Evolutionary conservation across 2,329 filamentous ascomycete species (phyloP).

Genomic region (Chaetomiaceae sp.): DNA sequence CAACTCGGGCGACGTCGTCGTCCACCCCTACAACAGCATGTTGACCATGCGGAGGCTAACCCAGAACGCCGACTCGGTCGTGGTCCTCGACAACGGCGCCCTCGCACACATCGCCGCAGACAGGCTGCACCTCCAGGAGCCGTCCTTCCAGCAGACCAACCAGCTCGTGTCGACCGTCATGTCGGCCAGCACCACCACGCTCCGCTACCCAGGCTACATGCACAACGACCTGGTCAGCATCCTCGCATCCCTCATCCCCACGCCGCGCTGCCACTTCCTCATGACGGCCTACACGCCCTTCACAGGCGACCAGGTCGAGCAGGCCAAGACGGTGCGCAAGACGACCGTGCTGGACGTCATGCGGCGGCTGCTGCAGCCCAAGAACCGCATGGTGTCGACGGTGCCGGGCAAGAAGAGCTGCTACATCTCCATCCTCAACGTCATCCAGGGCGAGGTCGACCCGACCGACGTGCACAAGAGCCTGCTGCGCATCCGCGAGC

Average conservation of each 20-base stretch:
- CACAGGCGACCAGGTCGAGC: slow-evolving; percentile 91
- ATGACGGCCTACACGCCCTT: slow-evolving; percentile 99
- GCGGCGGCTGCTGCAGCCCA: slow-evolving; percentile 89
- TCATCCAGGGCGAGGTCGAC: slow-evolving; percentile 97
- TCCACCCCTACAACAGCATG: slow-evolving; percentile 97
- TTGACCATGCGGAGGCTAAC: slow-evolving; percentile 86
- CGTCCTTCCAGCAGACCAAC: slow-evolving; percentile 96
- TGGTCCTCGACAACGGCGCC: slow-evolving; percentile 94
- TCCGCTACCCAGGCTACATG: slow-evolving; percentile 98
- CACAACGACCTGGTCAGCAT: slow-evolving; percentile 99
- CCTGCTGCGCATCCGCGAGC: slow-evolving; percentile 88
- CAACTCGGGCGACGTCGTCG: slow-evolving; percentile 82
- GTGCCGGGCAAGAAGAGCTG: slow-evolving; percentile 94
- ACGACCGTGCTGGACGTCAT: slow-evolving; percentile 98
- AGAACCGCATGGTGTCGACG: slow-evolving; percentile 98
- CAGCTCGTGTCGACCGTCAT: slow-evolving; percentile 97
- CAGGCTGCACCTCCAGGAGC: slow-evolving; percentile 87
- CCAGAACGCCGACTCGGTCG: slow-evolving; percentile 95
- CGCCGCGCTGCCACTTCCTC: slow-evolving; percentile 93
- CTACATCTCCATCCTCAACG: slow-evolving; percentile 98
- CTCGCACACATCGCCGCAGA: slow-evolving; percentile 92
- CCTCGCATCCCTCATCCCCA: slow-evolving; percentile 90
- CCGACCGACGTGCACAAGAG: slow-evolving; percentile 99
- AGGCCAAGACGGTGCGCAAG: slow-evolving; percentile 96
- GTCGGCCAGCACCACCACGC: slow-evolving; percentile 94